Evolutionary conservation across 2,329 filamentous ascomycete species (phyloP).

Genomic region (Podosphaera aphanis): DNA sequence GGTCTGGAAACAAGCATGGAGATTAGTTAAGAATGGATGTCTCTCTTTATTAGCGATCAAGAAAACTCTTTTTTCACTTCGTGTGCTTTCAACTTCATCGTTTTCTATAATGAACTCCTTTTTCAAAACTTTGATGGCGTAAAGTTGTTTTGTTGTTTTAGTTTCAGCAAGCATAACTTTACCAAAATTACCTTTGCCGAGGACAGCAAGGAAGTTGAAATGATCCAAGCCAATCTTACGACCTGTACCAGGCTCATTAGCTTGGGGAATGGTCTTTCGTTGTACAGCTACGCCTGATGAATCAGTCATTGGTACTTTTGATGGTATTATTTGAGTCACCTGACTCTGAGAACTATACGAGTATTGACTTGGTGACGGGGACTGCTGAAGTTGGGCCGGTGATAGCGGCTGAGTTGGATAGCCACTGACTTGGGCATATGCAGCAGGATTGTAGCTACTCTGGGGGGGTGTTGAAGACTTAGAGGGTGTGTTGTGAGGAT

Average conservation of each 20-base stretch:
- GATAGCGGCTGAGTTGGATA: constrained; percentile 23
- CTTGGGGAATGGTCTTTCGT: constrained; percentile 35
- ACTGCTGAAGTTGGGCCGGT: constrained; percentile 9
- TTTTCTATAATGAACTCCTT: constrained; percentile 99
- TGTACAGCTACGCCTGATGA: constrained; percentile 15
- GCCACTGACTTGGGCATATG: constrained; percentile 41
- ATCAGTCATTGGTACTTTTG: constrained; percentile 7
- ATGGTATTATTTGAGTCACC: constrained; percentile 5
- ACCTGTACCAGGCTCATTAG: constrained; percentile 49
- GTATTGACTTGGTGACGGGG: constrained; percentile 14
- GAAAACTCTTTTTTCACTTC: constrained; percentile 94
- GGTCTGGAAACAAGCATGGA: constrained; percentile 97
- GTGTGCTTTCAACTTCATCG: constrained; percentile 92
- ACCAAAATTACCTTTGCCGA: constrained; percentile 97
- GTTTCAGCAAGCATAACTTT: constrained; percentile 99
- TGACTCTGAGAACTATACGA: constrained; percentile 16
- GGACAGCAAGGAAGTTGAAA: constrained; percentile 95
- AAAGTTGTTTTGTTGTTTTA: constrained; percentile 73
- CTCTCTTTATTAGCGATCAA: constrained; percentile 90
- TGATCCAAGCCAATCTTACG: constrained; percentile 85
- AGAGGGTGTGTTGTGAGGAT: constrained; percentile 11
- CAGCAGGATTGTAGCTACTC: constrained; percentile 53
- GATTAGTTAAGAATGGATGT: constrained; percentile 81
- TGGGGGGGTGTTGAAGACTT: constrained; percentile 24
- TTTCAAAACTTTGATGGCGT: constrained; percentile 97